These are phyloP conservation scores for Panicum miliaceum DNA, from an alignment of 176 grass and related monocot genomes.

Conservation along the genomic window DNA sequence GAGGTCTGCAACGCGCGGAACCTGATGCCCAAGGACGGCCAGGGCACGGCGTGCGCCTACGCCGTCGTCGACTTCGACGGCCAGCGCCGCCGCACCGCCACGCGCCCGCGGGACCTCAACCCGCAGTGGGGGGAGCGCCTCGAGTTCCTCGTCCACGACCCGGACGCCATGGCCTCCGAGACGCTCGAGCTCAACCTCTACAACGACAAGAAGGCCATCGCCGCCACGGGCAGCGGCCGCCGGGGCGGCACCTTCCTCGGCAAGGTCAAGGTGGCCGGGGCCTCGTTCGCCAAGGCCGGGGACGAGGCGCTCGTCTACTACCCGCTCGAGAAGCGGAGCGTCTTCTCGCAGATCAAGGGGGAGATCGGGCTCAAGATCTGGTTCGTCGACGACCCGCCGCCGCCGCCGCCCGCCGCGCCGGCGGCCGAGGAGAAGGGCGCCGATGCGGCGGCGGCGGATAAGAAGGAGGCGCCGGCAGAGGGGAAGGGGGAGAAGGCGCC, in stretches of 20 bases:
- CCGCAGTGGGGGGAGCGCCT: conserved; percentile 89
- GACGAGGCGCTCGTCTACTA: conserved; percentile 86
- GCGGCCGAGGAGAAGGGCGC: conserved; percentile 26
- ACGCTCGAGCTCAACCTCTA: conserved; percentile 96
- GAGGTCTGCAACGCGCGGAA: conserved; percentile 93
- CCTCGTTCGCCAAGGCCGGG: conserved; percentile 60
- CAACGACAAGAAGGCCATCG: conserved; percentile 88
- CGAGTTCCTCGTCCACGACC: conserved; percentile 85
- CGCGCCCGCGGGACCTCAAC: conserved; percentile 77
- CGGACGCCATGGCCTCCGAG: conserved; percentile 57
- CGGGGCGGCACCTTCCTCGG: conserved; percentile 79
- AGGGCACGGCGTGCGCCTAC: conserved; percentile 94
- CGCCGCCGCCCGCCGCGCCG: conserved; percentile 10
- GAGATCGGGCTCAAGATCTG: conserved; percentile 89
- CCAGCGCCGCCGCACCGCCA: conserved; percentile 91
- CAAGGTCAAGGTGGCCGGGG: conserved; percentile 82
- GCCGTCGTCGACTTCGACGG: conserved; percentile 98
- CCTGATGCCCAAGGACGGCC: conserved; percentile 98
- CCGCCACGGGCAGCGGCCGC: conserved; percentile 33
- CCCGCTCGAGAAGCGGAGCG: conserved; percentile 94
- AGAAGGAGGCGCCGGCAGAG: conserved; percentile 36
- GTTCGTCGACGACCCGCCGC: conserved; percentile 72
- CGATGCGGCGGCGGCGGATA: not conserved
- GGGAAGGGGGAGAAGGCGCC: conserved; percentile 30
- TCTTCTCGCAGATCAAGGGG: conserved; percentile 96